Evolutionary conservation across 1,284 basidiomycete genomes (phyloP).

Genomic region (Tilletia indica): DNA sequence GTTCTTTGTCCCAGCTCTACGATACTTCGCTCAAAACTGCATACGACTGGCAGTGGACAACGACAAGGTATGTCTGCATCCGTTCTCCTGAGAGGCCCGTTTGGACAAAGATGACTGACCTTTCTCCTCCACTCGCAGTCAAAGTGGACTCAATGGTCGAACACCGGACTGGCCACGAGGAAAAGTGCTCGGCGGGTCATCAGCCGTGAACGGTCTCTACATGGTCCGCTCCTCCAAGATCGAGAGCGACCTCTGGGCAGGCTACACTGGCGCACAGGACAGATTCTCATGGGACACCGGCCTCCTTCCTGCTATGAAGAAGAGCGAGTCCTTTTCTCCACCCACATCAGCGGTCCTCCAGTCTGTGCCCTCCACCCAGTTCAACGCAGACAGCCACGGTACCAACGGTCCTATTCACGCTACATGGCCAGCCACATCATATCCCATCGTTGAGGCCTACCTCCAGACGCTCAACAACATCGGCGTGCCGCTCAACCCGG

Average conservation of each 20-base stretch:
- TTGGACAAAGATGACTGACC: neutral
- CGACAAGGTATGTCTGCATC: slow-evolving; percentile 15
- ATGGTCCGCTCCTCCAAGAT: slow-evolving; percentile 49
- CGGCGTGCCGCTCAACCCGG: slow-evolving; percentile 24
- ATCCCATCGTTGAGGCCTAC: slow-evolving; percentile 37
- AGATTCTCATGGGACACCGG: slow-evolving; percentile 35
- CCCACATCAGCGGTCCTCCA: slow-evolving; percentile 26
- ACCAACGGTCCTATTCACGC: slow-evolving; percentile 35
- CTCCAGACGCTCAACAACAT: slow-evolving; percentile 31
- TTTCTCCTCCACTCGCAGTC: slow-evolving; percentile 25
- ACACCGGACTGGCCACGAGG: slow-evolving; percentile 55
- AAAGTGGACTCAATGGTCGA: slow-evolving; percentile 28
- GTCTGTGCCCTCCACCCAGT: slow-evolving; percentile 25
- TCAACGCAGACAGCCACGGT: slow-evolving; percentile 32
- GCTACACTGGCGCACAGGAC: slow-evolving; percentile 31
- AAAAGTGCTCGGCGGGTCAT: slow-evolving; percentile 59
- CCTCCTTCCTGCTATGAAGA: slow-evolving; percentile 37
- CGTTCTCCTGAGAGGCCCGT: neutral
- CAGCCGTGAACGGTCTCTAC: slow-evolving; percentile 58
- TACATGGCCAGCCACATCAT: slow-evolving; percentile 38
- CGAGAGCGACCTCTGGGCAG: slow-evolving; percentile 40
- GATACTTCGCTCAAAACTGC: slow-evolving; percentile 31
- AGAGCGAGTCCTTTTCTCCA: slow-evolving; percentile 32
- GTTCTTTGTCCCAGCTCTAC: slow-evolving; percentile 20
- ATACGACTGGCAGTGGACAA: slow-evolving; percentile 44